Evolutionary conservation across 2,329 filamentous ascomycete species (phyloP).

Genomic region (Gaeumannomyces tritici): DNA sequence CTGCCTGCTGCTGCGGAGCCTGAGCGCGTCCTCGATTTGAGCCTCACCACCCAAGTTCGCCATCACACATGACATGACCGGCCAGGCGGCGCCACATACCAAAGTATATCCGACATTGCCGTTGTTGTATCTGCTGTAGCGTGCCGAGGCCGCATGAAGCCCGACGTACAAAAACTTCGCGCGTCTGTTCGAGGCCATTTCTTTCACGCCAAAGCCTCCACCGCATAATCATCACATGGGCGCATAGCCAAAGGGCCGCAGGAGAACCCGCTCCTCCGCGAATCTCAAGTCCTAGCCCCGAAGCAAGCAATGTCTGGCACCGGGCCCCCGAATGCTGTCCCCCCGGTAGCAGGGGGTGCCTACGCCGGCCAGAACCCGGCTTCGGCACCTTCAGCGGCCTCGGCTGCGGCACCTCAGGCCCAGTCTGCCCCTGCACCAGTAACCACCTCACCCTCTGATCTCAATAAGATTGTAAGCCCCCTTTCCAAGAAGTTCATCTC

Average conservation of each 20-base stretch:
- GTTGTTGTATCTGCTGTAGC: neutral
- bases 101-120: neutral
- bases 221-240: neutral
- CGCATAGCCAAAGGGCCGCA: neutral
- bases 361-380: conserved; percentile 12
- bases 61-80: neutral
- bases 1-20: neutral
- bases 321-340: neutral
- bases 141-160: neutral
- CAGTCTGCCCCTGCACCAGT: conserved; percentile 7
- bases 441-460: conserved; percentile 54
- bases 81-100: neutral
- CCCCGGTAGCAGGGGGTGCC: conserved; percentile 16
- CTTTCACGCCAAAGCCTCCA: neutral
- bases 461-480: conserved; percentile 85
- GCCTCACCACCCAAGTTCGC: neutral
- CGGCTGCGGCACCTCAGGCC: conserved; percentile 5
- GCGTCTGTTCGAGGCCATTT: neutral
- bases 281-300: neutral
- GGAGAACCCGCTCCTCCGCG: neutral
- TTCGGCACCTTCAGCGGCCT: conserved; percentile 8
- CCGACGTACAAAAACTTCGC: neutral
- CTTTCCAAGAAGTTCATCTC: neutral
- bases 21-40: neutral
- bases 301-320: neutral